A percentile compares a stretch with the other conserved stretches of the same genome.
Conservation (phyloP, 2,329 filamentous ascomycete genomes). For the Celoporthe dispersa region DNA sequence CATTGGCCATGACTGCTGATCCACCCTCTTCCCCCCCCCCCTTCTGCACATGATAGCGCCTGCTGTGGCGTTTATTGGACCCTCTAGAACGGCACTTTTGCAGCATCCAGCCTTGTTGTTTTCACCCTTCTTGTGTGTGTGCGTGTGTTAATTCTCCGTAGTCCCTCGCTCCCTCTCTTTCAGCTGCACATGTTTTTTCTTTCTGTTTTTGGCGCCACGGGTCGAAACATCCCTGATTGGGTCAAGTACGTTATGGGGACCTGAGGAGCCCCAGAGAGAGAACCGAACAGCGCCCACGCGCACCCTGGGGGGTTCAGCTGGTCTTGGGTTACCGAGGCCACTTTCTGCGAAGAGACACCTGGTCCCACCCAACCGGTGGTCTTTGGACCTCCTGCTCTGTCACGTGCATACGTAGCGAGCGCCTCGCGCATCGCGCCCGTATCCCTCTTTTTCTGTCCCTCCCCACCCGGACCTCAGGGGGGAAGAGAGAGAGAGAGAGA, state of each 20-base stretch:
- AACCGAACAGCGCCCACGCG: too few species aligned
- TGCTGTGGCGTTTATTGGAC: neutral
- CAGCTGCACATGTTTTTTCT: neutral
- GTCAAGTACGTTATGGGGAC: slow-evolving; percentile 3
- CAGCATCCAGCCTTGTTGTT: slow-evolving; percentile 3
- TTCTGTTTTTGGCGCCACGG: neutral
- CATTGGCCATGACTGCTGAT: neutral
- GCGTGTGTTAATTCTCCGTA: neutral
- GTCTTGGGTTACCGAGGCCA: neutral
- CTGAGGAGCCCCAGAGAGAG: too few species aligned
- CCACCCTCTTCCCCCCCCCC: neutral
- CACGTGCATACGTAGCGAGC: neutral
- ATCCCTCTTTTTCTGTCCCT: too few species aligned
- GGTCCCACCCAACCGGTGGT: neutral
- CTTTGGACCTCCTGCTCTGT: neutral
- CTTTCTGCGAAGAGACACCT: neutral
- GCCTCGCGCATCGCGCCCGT: neutral
- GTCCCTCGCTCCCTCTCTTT: neutral
- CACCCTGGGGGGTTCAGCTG: neutral
- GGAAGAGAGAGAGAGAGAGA: neutral
- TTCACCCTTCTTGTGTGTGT: neutral
- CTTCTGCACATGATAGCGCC: neutral
- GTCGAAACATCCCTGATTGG: neutral
- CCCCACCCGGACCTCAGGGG: neutral
- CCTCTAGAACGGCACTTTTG: neutral